Evolutionary conservation across 805 yeast genomes (phyloP), one percentile per base, ranked within the genome.

Genomic region (Blastobotrys attinorum): DNA sequence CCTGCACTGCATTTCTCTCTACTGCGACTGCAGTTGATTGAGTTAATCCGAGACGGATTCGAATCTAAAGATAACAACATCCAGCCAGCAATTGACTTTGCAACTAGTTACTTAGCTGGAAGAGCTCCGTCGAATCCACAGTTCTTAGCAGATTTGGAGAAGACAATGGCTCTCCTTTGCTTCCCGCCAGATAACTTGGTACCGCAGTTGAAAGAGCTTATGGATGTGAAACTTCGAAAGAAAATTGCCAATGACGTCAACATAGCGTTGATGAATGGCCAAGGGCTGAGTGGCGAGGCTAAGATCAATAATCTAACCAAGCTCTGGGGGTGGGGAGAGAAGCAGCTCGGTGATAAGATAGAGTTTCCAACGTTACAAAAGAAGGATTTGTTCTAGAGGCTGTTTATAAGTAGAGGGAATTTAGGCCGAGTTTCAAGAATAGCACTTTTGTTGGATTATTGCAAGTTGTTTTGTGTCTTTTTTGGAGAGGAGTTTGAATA

Each of bases 141-240:
- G 45, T 76, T 82, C 47, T 70, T 87, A 62, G 74, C 75, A 43
- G 90, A 85, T 50, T 64, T 88, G 48, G 96, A 89, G 58, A 67
- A 80, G 36, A 79, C 94, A 2, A 84, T 88, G 92, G 86, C 95
- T 18, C 67, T 88, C 47, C 64, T 88, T 31, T 76, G 77, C 31
- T 73, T 72, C 48, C 72, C 76, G 1, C 57, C 58, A 17, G 57
- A 52, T 13, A 55, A 51, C 22, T 46, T 63, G 31, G 57, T 57
- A 2, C 59, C 63, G 15, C 76, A 75, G 48, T 63, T 86, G 49
- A 65, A 72, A 37, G 66, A 66, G 18, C 62, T 85, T 33, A 69
- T 83, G 58, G 77, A 82, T 48, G 61, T 80, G 34, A 70, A 78
- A 31, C 60, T 82, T 50, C 67, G 95, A 42, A 64, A 70, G 15